A percentile compares a stretch with the other conserved stretches of the same genome.
Evolutionary conservation across 805 yeast species (phyloP).

Genomic region (Limtongia smithiae): DNA sequence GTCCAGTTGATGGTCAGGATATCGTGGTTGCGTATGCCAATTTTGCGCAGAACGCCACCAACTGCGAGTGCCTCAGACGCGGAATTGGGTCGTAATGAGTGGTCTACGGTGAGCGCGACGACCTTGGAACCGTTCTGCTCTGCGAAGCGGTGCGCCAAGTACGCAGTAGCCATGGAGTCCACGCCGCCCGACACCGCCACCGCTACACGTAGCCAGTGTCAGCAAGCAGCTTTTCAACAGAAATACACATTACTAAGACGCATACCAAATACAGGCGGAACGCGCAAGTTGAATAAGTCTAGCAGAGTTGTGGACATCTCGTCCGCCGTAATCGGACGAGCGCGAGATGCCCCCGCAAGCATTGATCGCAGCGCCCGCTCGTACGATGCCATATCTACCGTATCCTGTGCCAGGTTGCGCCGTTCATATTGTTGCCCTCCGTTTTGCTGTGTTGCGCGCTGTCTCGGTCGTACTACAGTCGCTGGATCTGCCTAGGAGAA

Average conservation of each 20-base stretch:
- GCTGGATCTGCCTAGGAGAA: too few relatives aligned
- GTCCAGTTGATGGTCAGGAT: not conserved
- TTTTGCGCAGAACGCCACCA: not conserved
- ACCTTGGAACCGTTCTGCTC: conserved; percentile 28
- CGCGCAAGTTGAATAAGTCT: not conserved
- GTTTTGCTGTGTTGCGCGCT: too few relatives aligned
- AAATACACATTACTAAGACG: not conserved
- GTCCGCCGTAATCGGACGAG: conserved; percentile 3
- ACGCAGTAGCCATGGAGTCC: conserved; percentile 69
- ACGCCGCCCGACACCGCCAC: conserved; percentile 79
- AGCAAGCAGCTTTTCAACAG: not conserved
- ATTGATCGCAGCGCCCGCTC: conserved; percentile 11
- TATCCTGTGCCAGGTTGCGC: too few relatives aligned
- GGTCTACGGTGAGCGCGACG: conserved; percentile 64
- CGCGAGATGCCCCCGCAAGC: conserved; percentile 6
- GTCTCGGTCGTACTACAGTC: too few relatives aligned
- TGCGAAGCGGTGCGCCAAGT: conserved; percentile 45
- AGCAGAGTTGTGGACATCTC: conserved; percentile 8
- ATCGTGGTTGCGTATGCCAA: conserved; percentile 3
- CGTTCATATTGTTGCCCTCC: too few relatives aligned
- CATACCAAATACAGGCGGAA: conserved; percentile 14
- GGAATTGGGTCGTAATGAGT: conserved; percentile 51
- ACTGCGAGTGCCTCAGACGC: conserved; percentile 45
- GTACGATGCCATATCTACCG: too few relatives aligned
- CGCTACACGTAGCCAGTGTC: not conserved